Evolutionary conservation across 2,329 filamentous ascomycete genomes (phyloP).

Genomic region (Ophiostoma ips): DNA sequence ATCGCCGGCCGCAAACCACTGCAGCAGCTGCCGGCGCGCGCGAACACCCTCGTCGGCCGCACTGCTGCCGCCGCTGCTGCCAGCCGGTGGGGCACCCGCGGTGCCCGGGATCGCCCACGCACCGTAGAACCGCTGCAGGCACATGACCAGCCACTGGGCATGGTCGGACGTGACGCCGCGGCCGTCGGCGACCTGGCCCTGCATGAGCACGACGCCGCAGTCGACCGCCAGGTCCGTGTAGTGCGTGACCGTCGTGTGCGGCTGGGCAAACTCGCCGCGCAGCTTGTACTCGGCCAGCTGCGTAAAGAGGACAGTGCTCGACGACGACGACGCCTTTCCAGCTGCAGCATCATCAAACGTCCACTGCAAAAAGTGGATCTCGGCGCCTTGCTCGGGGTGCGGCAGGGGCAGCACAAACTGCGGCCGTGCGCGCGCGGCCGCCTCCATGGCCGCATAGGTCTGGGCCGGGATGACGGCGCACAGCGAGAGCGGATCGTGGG

Average conservation of each 20-base stretch:
- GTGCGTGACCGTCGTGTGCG: conserved; percentile 89
- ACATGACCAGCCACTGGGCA: conserved; percentile 83
- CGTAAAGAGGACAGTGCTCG: conserved; percentile 77
- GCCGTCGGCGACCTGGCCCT: conserved; percentile 64
- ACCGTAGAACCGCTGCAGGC: conserved; percentile 86
- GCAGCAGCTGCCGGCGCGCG: conserved; percentile 56
- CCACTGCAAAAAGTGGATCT: conserved; percentile 96
- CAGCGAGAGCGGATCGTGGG: conserved; percentile 56
- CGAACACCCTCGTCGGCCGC: conserved; percentile 41
- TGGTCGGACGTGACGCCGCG: conserved; percentile 66
- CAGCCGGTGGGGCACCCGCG: conserved; percentile 14
- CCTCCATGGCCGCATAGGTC: conserved; percentile 61
- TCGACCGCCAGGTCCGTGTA: conserved; percentile 64
- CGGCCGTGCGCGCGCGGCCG: conserved; percentile 59
- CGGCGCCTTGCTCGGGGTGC: conserved; percentile 53
- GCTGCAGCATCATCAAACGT: conserved; percentile 51
- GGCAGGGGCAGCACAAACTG: conserved; percentile 86
- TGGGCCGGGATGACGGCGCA: conserved; percentile 65
- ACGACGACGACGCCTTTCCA: conserved; percentile 40
- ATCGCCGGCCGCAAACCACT: conserved; percentile 73
- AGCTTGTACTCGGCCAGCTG: conserved; percentile 87
- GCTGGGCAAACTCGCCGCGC: conserved; percentile 74
- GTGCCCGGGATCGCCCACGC: conserved; percentile 34
- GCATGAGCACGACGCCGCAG: conserved; percentile 72
- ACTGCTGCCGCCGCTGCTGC: conserved; percentile 16